phyloP scores from a whole-genome alignment of 352 stramenopile genomes.

The Phytopythium helicoides region DNA sequence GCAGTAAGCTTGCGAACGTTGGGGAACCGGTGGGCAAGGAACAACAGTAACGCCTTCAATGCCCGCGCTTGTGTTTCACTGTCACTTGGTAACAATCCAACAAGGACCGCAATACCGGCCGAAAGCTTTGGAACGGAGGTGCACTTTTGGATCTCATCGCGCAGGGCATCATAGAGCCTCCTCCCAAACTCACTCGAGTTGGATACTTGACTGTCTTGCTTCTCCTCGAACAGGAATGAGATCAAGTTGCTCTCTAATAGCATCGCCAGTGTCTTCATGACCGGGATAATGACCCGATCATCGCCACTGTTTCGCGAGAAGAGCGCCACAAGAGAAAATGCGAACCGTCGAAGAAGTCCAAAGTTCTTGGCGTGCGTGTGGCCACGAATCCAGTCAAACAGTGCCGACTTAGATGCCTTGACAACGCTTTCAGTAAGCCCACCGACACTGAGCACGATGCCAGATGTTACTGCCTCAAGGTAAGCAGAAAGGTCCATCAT shows the following conservation, averaged over 20 bases:
- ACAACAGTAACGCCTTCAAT: conserved; percentile 69
- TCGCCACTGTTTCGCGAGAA: conserved; percentile 57
- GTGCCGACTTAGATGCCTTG: conserved; percentile 62
- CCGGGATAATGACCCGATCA: conserved; percentile 80
- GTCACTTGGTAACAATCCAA: conserved; percentile 71
- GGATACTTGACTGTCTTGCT: background rate
- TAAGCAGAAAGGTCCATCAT: conserved; percentile 89
- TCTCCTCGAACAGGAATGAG: conserved; percentile 41
- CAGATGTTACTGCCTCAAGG: conserved; percentile 78
- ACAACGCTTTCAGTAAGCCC: conserved; percentile 94
- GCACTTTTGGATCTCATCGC: conserved; percentile 65
- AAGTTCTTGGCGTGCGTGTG: conserved; percentile 63
- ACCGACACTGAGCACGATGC: conserved; percentile 94
- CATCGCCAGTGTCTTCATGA: conserved; percentile 86
- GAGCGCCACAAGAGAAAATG: conserved; percentile 65
- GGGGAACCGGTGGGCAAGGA: conserved; percentile 83
- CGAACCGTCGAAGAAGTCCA: conserved; percentile 58
- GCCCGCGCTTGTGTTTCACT: conserved; percentile 45
- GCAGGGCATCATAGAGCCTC: conserved; percentile 55
- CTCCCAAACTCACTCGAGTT: conserved; percentile 43
- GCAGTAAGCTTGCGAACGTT: conserved; percentile 82
- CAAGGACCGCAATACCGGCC: conserved; percentile 64
- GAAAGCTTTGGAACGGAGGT: conserved; percentile 63
- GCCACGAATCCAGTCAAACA: conserved; percentile 59
- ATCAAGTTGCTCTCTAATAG: conserved; percentile 66